A percentile compares a stretch with the other conserved stretches of the same genome.
Conservation (phyloP, 2,329 filamentous ascomycete genomes). For the Clarireedia sp. region DNA sequence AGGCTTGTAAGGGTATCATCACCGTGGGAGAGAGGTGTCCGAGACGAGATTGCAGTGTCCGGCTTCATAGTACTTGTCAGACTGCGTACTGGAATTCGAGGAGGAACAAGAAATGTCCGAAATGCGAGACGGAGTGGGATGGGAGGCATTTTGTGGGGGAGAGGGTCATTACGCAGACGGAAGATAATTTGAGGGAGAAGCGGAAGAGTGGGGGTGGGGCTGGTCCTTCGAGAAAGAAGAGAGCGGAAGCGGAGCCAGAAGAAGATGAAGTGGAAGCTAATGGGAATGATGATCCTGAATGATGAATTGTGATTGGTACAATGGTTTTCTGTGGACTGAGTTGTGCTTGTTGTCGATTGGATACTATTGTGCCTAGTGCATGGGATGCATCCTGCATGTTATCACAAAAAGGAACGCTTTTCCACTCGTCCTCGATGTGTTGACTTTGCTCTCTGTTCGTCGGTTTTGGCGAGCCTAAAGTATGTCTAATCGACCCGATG, state of each 20-base stretch:
- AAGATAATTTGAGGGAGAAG: conserved; percentile 27
- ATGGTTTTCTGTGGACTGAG: background rate
- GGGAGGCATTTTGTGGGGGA: conserved; percentile 29
- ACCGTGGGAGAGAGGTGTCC: conserved; percentile 75
- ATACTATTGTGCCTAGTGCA: background rate
- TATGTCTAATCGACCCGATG: background rate
- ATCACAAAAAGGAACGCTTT: too few relatives aligned
- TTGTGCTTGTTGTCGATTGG: background rate
- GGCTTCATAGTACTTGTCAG: conserved; percentile 72
- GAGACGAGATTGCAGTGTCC: conserved; percentile 56
- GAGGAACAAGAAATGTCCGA: conserved; percentile 53
- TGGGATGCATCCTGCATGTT: too few relatives aligned
- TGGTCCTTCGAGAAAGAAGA: background rate
- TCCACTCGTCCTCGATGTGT: too few relatives aligned
- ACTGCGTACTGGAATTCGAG: conserved; percentile 62
- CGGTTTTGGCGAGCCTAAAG: background rate
- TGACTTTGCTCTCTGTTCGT: too few relatives aligned
- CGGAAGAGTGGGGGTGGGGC: conserved; percentile 21
- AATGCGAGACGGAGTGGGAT: conserved; percentile 45
- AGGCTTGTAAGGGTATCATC: conserved; percentile 82
- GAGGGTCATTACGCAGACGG: conserved; percentile 27
- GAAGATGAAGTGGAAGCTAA: conserved; percentile 1
- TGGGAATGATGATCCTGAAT: background rate
- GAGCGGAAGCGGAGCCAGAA: conserved; percentile 15
- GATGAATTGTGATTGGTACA: background rate